These are phyloP conservation scores for Thoreauomyces humboldtii DNA, from an alignment of 192 early-diverging fungal genomes.

Conservation along the genomic window DNA sequence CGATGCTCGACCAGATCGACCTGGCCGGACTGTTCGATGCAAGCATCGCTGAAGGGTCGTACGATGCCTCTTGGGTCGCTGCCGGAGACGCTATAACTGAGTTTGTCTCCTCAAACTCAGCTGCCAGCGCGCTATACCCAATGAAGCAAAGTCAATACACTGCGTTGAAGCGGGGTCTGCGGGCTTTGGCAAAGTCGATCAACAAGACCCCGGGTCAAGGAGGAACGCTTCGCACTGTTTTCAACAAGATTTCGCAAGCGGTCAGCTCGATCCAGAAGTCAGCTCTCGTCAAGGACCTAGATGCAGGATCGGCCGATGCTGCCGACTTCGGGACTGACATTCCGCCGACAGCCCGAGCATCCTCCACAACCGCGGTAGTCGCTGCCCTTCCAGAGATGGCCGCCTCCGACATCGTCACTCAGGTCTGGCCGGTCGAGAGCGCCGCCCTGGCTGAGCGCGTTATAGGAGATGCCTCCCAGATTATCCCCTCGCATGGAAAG, in stretches of 20 bases:
- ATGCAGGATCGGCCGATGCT: background rate
- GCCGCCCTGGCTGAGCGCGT: background rate
- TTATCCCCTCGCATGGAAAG: background rate
- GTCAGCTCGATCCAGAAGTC: no score
- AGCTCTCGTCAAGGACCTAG: background rate
- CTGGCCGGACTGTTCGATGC: background rate
- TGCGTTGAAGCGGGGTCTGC: no score
- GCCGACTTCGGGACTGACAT: background rate
- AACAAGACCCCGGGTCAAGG: no score
- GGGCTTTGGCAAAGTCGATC: no score
- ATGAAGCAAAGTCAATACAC: conserved; percentile 11
- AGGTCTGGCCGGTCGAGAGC: background rate
- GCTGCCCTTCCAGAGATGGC: background rate
- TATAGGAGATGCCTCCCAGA: background rate
- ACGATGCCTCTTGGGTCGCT: background rate
- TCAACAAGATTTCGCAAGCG: no score
- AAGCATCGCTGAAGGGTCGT: background rate
- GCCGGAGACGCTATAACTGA: background rate
- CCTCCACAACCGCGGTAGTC: background rate
- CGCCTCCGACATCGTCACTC: background rate
- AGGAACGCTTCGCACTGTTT: no score
- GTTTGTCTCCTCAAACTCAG: background rate
- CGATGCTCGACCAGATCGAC: background rate
- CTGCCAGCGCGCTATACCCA: background rate
- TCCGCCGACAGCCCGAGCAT: background rate